Percentiles rank a stretch among this genome's conserved stretches.
phyloP scores from a whole-genome alignment of 495 filamentous ascomycete genomes.

The Podospora appendiculata region DNA sequence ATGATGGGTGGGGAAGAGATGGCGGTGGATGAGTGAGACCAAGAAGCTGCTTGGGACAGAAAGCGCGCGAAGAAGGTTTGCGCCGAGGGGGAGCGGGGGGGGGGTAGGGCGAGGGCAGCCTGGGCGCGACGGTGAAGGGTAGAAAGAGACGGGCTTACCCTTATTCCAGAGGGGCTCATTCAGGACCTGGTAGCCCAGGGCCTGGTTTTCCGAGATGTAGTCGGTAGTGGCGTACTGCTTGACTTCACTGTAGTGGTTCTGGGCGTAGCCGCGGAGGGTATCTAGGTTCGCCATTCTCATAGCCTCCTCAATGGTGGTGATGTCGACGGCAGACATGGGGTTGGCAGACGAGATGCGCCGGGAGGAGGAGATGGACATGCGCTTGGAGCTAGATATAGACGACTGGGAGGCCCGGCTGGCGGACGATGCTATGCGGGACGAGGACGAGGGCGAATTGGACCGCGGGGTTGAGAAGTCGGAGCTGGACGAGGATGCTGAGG shows the following conservation, averaged over 20 bases:
- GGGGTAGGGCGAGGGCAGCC: neutral
- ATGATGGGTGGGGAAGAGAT: neutral
- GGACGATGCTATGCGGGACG: slow-evolving; percentile 18
- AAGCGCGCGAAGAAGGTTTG: neutral
- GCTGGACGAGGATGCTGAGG: slow-evolving; percentile 21
- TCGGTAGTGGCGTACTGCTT: slow-evolving; percentile 42
- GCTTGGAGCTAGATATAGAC: slow-evolving; percentile 42
- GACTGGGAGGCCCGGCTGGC: slow-evolving; percentile 44
- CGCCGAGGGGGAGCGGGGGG: neutral
- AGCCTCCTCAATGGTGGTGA: slow-evolving; percentile 42
- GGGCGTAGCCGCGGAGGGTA: slow-evolving; percentile 42
- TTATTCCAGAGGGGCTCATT: slow-evolving; percentile 52
- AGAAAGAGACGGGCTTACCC: slow-evolving; percentile 28
- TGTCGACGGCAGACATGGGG: slow-evolving; percentile 46
- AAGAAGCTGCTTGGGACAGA: too few species aligned
- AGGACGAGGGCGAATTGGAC: slow-evolving; percentile 42
- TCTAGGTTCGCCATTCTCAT: slow-evolving; percentile 49
- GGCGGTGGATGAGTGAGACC: neutral
- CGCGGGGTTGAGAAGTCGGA: slow-evolving; percentile 48
- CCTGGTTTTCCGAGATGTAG: slow-evolving; percentile 37
- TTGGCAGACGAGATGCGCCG: slow-evolving; percentile 43
- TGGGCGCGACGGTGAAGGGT: neutral
- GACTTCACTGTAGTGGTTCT: slow-evolving; percentile 43
- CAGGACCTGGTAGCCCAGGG: slow-evolving; percentile 48
- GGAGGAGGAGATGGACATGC: slow-evolving; percentile 41